phyloP scores from a whole-genome alignment of 169 alveolate species.

The Eimeria necatrix region DNA sequence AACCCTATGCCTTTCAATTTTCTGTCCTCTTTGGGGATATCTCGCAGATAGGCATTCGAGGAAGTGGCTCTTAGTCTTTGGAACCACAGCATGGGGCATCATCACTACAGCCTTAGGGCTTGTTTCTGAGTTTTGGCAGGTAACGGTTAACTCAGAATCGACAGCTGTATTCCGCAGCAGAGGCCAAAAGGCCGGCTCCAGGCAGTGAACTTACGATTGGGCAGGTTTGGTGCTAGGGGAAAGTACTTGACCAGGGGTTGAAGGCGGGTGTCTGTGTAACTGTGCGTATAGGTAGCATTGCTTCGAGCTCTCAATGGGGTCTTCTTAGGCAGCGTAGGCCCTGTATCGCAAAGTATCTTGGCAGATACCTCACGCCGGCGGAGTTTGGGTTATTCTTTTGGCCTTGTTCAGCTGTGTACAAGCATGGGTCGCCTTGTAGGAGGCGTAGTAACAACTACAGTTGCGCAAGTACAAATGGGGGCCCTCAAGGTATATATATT shows the following conservation, averaged over 20 bases:
- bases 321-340: conserved; percentile 91
- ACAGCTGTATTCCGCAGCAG: background rate
- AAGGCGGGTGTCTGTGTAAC: background rate
- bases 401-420: conserved; percentile 90
- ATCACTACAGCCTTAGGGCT: conserved; percentile 89
- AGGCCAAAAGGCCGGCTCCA: background rate
- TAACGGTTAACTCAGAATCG: background rate
- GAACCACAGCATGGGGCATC: conserved; percentile 92
- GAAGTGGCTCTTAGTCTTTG: conserved; percentile 91
- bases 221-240: too few species aligned
- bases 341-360: conserved; percentile 90
- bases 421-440: conserved; percentile 91
- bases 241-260: too few species aligned
- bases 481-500: conserved; percentile 83
- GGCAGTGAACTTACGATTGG: background rate
- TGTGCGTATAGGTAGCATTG: conserved; percentile 82
- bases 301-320: conserved; percentile 91
- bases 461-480: conserved; percentile 87
- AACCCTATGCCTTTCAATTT: conserved; percentile 89
- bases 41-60: conserved; percentile 91
- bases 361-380: conserved; percentile 89
- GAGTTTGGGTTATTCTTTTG: conserved; percentile 89
- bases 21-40: conserved; percentile 95
- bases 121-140: conserved; percentile 87
- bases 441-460: conserved; percentile 91